These are phyloP conservation scores for Talaromyces sp. DNA, from an alignment of 2,329 filamentous ascomycete species.

Conservation along the genomic window DNA sequence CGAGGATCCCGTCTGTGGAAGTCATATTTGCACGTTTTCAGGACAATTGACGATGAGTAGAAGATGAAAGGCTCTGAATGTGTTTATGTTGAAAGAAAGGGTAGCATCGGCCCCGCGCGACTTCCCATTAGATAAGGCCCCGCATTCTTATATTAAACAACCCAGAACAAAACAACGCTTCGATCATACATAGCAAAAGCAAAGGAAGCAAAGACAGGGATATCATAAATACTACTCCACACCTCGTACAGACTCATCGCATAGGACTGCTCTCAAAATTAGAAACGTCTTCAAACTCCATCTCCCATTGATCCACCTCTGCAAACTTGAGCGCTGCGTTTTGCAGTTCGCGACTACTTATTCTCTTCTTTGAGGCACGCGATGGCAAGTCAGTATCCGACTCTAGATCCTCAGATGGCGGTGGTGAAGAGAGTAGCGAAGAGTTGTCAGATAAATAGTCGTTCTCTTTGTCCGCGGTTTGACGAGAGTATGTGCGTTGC, in stretches of 20 bases:
- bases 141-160: neutral
- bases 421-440: conserved; percentile 36
- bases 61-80: neutral
- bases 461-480: conserved; percentile 34
- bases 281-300: conserved; percentile 46
- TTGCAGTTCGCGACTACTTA: conserved; percentile 39
- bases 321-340: conserved; percentile 40
- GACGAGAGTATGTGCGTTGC: conserved; percentile 23
- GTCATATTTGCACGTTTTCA: conserved; percentile 27
- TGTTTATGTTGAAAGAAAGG: neutral
- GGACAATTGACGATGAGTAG: neutral
- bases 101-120: conserved; percentile 9
- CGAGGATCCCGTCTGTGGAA: conserved; percentile 43
- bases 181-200: conserved; percentile 1
- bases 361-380: conserved; percentile 21
- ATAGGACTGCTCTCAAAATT: conserved; percentile 11
- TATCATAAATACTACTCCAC: neutral
- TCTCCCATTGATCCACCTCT: conserved; percentile 44
- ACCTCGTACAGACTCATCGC: conserved; percentile 1
- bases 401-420: conserved; percentile 31
- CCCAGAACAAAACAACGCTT: neutral
- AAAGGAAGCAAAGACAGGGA: neutral
- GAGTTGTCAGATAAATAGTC: conserved; percentile 30
- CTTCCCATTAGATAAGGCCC: conserved; percentile 2
- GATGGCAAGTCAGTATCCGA: conserved; percentile 25